A percentile compares a stretch with the other conserved stretches of the same genome.
phyloP scores from a whole-genome alignment of 805 yeast genomes.

The Wickerhamiella australiensis region DNA sequence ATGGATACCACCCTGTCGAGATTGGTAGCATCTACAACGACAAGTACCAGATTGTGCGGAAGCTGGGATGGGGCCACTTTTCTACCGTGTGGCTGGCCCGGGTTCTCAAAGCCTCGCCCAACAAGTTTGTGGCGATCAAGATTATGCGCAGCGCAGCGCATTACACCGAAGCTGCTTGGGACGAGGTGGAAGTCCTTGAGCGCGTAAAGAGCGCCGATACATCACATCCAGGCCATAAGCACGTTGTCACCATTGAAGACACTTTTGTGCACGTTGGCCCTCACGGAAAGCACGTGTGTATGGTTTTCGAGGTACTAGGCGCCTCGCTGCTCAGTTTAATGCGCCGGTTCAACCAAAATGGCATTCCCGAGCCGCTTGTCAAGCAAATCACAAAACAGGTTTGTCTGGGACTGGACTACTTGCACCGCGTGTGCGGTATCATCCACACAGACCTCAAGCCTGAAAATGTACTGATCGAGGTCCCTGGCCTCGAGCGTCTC shows the following conservation, averaged over 20 bases:
- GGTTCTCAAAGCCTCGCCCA: conserved; percentile 32
- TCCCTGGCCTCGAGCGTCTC: conserved; percentile 71
- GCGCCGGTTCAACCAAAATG: conserved; percentile 61
- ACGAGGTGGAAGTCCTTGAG: conserved; percentile 73
- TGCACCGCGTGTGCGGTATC: conserved; percentile 62
- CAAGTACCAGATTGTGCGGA: conserved; percentile 69
- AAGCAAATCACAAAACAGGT: conserved; percentile 75
- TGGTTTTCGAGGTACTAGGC: conserved; percentile 96
- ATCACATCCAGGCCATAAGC: conserved; percentile 67
- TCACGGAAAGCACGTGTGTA: conserved; percentile 85
- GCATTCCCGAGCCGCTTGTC: conserved; percentile 64
- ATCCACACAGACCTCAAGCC: conserved; percentile 67
- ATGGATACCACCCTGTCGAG: conserved; percentile 92
- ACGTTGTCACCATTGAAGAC: conserved; percentile 70
- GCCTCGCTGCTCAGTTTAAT: conserved; percentile 82
- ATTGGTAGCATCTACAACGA: conserved; percentile 77
- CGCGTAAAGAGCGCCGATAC: conserved; percentile 48
- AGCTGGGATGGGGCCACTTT: conserved; percentile 98
- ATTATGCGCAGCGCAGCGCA: conserved; percentile 84
- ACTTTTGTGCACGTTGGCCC: conserved; percentile 78
- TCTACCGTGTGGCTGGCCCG: conserved; percentile 89
- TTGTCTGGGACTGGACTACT: conserved; percentile 55
- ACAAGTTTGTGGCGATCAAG: conserved; percentile 78
- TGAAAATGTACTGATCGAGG: conserved; percentile 64
- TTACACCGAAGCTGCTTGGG: conserved; percentile 87